Evolutionary conservation across 352 stramenopile species (phyloP).

Genomic region (Globisporangium abappressorium): DNA sequence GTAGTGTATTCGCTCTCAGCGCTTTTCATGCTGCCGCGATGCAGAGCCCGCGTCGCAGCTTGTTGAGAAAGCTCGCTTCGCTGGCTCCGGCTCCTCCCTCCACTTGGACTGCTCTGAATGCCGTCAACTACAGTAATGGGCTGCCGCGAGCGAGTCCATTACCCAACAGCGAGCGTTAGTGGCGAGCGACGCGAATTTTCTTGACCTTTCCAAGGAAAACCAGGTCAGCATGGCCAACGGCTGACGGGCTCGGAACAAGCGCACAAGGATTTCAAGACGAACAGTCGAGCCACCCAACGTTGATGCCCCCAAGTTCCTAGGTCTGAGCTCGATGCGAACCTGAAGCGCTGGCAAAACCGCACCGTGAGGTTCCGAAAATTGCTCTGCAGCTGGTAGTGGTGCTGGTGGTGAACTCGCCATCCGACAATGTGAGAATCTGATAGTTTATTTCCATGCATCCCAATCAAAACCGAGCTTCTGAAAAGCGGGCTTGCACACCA

Average conservation of each 20-base stretch:
- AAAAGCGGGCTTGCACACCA: neutral
- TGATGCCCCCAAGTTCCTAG: too few relatives aligned
- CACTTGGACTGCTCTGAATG: neutral
- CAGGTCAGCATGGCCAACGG: too few relatives aligned
- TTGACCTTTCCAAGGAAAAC: too few relatives aligned
- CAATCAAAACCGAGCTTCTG: neutral
- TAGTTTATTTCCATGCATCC: neutral
- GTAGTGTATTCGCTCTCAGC: neutral
- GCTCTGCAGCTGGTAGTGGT: neutral
- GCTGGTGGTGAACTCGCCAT: neutral
- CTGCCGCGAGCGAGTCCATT: too few relatives aligned
- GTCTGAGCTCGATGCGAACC: neutral
- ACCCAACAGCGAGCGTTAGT: too few relatives aligned
- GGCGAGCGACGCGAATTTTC: too few relatives aligned
- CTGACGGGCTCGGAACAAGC: too few relatives aligned
- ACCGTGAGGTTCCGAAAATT: neutral
- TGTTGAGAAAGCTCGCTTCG: neutral
- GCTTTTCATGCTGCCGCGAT: neutral
- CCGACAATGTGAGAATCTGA: neutral
- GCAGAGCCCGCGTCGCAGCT: neutral
- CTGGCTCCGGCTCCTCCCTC: neutral
- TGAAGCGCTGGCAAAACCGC: neutral
- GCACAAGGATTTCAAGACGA: too few relatives aligned
- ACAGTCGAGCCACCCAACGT: too few relatives aligned
- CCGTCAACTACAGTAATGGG: neutral